Base-by-base conservation (phyloP, 2,329 filamentous ascomycete genomes). In the Ciborinia camelliae region DNA sequence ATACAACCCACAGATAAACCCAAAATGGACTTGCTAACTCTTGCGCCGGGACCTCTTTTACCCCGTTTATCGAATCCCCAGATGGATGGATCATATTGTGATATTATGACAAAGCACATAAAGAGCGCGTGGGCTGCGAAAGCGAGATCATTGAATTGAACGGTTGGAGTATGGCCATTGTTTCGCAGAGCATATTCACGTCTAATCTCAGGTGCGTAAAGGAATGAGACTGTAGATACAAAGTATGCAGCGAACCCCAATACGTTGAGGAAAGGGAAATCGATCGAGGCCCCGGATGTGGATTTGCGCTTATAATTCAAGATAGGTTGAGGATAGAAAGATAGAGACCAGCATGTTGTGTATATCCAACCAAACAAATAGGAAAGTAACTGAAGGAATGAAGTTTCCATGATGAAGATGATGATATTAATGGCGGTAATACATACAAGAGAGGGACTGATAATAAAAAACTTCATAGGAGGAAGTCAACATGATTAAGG, bases 241-340 rank as follows among this genome's bases (percentile, higher is more conserved):
- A 90, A 82, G 78, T 97, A 97, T 69, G 86, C 85, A 37, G 83
- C 75, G 78, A 94, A 95, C 64, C 91, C 86, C 5, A 88, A 73
- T 32, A 80, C 78, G 77, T 95, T 95, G 71, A 92, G 81, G 23
- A 90, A 82, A 23, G 92, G 92, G 73, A 96, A 97, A 76, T 97
- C 93, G 69, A 96, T 88, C 0, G 92, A 91, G 5, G 94, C 88
- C 48, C 95, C 95, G 26, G 86, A 83, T 5, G 93, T 97, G 10
- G 91, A 90, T 65, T 86, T 85, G 62, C 92, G 88, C 37, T 81
- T 81, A 76, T 83, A 89, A 81, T 97, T 98, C 68, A 92, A 84
- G 67, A 96, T 78, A 8, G 90, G 86, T 75, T 98, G 95, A 1
- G 94, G 93, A 76, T 98, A 98, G 79, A 97, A 98, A 20, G 92